Conservation (phyloP, 768 basidiomycete species). For the Auricularia sp. region DNA sequence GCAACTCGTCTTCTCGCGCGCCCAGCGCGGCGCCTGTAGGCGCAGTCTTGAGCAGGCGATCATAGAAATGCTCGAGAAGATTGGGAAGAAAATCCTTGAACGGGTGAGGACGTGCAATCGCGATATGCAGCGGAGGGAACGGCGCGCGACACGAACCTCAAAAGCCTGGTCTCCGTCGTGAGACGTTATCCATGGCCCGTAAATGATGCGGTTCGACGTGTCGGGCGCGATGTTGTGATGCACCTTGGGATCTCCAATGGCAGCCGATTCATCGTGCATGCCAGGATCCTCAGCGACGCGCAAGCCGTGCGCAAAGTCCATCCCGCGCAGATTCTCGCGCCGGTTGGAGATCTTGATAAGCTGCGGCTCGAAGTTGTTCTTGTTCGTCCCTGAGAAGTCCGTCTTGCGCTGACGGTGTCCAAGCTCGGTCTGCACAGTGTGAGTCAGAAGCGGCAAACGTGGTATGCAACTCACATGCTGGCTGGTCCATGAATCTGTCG, state of each 20-base stretch:
- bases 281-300: too few relatives aligned
- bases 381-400: neutral
- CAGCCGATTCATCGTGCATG: neutral
- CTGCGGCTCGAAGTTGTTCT: constrained; percentile 1
- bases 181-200: neutral
- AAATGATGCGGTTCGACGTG: neutral
- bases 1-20: neutral
- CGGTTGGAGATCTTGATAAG: neutral
- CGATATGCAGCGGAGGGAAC: too few relatives aligned
- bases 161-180: neutral
- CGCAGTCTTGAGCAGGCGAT: constrained; percentile 7
- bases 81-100: constrained; percentile 14
- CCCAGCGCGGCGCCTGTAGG: constrained; percentile 16
- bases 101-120: neutral
- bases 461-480: too few relatives aligned
- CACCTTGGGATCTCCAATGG: neutral
- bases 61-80: constrained; percentile 17
- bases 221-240: neutral
- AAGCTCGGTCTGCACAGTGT: constrained; percentile 4
- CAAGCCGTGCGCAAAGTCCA: neutral
- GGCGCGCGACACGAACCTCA: neutral
- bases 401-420: neutral
- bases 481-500: too few relatives aligned
- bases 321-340: neutral
- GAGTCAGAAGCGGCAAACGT: neutral